A percentile compares a stretch with the other conserved stretches of the same genome.
phyloP scores from a whole-genome alignment of 306 rosid species.

The Canavalia ensiformis region DNA sequence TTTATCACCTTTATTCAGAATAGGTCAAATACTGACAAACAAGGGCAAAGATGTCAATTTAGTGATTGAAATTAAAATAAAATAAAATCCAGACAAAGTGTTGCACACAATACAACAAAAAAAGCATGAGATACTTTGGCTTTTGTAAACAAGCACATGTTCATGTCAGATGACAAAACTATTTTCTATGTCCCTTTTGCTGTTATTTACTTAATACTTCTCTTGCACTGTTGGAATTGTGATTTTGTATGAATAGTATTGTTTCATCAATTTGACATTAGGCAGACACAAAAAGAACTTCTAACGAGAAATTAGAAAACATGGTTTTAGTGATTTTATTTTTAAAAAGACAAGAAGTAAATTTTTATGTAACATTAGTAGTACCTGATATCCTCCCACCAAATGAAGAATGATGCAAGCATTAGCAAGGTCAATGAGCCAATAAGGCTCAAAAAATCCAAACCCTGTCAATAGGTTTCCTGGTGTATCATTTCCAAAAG shows the following conservation, averaged over 20 bases:
- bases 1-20: neutral
- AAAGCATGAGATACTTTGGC: too few species aligned
- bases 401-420: constrained; percentile 76
- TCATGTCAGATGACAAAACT: constrained; percentile 4
- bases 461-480: constrained; percentile 87
- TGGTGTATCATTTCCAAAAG: constrained; percentile 79
- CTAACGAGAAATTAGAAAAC: neutral
- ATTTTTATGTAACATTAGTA: neutral
- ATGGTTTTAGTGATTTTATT: too few species aligned
- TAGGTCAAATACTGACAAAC: neutral
- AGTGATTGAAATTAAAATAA: neutral
- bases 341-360: too few species aligned
- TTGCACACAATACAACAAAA: too few species aligned
- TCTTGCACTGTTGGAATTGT: neutral
- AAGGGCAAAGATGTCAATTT: neutral
- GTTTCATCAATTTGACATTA: neutral
- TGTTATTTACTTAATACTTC: neutral
- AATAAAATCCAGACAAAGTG: neutral
- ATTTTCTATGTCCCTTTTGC: neutral
- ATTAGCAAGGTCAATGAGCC: constrained; percentile 85
- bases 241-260: neutral
- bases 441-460: constrained; percentile 78
- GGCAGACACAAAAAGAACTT: neutral
- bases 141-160: neutral
- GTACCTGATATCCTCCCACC: constrained; percentile 94